phyloP scores from a whole-genome alignment of 805 yeast genomes.

The Starmerella potacharoeniae region DNA sequence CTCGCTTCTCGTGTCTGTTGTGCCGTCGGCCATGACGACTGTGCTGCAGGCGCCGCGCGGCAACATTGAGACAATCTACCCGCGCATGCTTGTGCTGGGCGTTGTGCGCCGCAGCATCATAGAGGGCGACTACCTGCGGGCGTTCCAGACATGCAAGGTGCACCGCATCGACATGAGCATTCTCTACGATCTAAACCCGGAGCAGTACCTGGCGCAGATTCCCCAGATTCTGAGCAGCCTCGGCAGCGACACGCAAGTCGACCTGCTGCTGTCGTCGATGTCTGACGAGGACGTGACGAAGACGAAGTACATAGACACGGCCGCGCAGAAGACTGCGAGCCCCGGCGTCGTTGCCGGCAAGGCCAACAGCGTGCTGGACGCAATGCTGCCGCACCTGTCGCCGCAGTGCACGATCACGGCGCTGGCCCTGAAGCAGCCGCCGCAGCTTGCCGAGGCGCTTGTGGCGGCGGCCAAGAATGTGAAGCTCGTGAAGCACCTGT shows the following conservation, averaged over 20 bases:
- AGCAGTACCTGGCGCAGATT: constrained; percentile 49
- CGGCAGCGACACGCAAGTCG: constrained; percentile 62
- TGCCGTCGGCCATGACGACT: constrained; percentile 74
- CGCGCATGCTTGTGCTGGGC: constrained; percentile 80
- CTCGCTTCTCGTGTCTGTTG: constrained; percentile 64
- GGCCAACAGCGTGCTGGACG: constrained; percentile 66
- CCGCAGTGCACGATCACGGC: constrained; percentile 65
- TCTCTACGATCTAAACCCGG: constrained; percentile 76
- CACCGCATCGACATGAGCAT: constrained; percentile 88
- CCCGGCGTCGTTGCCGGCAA: constrained; percentile 28
- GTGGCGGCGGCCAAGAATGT: constrained; percentile 34
- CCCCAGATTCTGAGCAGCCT: constrained; percentile 61
- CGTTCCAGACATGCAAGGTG: constrained; percentile 73
- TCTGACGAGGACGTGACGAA: constrained; percentile 74
- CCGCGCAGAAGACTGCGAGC: not conserved
- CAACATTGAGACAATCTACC: constrained; percentile 84
- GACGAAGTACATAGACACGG: constrained; percentile 74
- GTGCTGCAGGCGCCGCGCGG: constrained; percentile 93
- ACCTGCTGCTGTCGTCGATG: constrained; percentile 74
- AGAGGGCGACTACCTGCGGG: constrained; percentile 48
- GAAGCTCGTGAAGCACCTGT: constrained; percentile 56
- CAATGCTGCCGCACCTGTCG: constrained; percentile 31
- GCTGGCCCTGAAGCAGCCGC: constrained; percentile 82
- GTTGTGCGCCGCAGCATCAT: constrained; percentile 66
- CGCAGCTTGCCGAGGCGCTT: constrained; percentile 69